phyloP scores from a whole-genome alignment of 2,329 filamentous ascomycete species.

The Phymatotrichopsis omnivora region DNA sequence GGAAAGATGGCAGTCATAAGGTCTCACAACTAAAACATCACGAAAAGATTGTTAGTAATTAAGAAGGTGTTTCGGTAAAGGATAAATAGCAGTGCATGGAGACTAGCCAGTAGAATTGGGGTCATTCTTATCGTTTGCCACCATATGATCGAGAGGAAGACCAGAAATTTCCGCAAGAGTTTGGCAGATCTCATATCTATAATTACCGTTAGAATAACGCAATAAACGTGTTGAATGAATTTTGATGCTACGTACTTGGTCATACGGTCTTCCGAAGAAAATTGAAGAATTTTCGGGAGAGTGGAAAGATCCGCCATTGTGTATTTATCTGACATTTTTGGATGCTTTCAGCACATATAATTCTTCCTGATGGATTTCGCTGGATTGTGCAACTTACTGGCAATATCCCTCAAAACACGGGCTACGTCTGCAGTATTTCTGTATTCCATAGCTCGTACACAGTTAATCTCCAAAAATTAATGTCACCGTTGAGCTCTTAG shows the following conservation, averaged over 20 bases:
- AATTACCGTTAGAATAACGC: neutral
- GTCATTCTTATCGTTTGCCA: conserved; percentile 61
- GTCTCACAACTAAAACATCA: conserved; percentile 51
- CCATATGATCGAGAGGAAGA: conserved; percentile 56
- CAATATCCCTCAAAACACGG: conserved; percentile 45
- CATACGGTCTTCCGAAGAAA: conserved; percentile 73
- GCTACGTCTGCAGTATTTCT: conserved; percentile 78
- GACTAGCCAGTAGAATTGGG: conserved; percentile 46
- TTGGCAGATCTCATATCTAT: conserved; percentile 59
- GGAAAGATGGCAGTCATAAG: conserved; percentile 81
- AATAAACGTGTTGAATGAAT: neutral
- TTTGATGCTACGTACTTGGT: conserved; percentile 57
- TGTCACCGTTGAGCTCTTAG: neutral
- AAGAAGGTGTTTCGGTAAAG: neutral
- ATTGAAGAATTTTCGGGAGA: conserved; percentile 66
- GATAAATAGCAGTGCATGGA: neutral
- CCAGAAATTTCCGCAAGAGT: conserved; percentile 70
- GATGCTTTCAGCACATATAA: neutral
- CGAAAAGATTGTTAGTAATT: neutral
- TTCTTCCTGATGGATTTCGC: neutral
- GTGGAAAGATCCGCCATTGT: conserved; percentile 39
- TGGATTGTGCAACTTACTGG: conserved; percentile 15
- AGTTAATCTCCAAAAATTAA: neutral
- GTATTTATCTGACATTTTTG: conserved; percentile 27
- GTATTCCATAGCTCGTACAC: conserved; percentile 9